Evolutionary conservation across 148 eudicot genomes (phyloP).

Genomic region (Simmondsia chinensis): DNA sequence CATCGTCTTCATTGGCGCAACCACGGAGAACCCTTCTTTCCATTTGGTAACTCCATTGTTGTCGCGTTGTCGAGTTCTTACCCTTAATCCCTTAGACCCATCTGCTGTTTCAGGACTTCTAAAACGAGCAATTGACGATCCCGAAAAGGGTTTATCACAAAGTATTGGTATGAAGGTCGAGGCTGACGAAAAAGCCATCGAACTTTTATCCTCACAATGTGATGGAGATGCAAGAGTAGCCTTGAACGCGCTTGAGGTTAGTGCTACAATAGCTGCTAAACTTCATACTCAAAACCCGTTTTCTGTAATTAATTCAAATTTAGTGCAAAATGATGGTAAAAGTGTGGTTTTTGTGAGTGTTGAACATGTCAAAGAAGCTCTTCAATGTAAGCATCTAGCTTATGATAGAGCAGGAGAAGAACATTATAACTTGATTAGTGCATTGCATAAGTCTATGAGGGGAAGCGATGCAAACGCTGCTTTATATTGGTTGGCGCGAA

Average conservation of each 20-base stretch:
- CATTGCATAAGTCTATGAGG: slow-evolving; percentile 85
- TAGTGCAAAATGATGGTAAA: not conserved
- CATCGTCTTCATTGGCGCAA: slow-evolving; percentile 78
- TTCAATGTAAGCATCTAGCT: slow-evolving; percentile 77
- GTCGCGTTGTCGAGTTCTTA: slow-evolving; percentile 70
- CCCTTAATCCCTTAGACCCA: slow-evolving; percentile 38
- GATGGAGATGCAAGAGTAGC: slow-evolving; percentile 94
- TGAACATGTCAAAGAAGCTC: slow-evolving; percentile 60
- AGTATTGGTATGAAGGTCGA: slow-evolving; percentile 26
- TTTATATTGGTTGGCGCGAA: slow-evolving; percentile 83
- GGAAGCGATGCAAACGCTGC: slow-evolving; percentile 82
- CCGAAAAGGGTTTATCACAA: slow-evolving; percentile 30
- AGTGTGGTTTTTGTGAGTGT: slow-evolving; percentile 17
- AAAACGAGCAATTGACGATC: slow-evolving; percentile 42
- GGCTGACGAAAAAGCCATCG: slow-evolving; percentile 40
- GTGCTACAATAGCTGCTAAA: slow-evolving; percentile 43
- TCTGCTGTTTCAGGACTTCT: slow-evolving; percentile 25
- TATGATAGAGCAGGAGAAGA: slow-evolving; percentile 82
- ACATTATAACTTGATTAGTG: slow-evolving; percentile 77
- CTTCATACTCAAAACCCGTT: not conserved
- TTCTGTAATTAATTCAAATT: not conserved
- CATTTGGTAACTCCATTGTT: slow-evolving; percentile 80
- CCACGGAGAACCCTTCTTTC: slow-evolving; percentile 91
- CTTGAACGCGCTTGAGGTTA: slow-evolving; percentile 59
- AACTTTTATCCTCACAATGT: slow-evolving; percentile 43